Conservation (phyloP, 768 basidiomycete genomes). For the Cyclocybe aegerita region DNA sequence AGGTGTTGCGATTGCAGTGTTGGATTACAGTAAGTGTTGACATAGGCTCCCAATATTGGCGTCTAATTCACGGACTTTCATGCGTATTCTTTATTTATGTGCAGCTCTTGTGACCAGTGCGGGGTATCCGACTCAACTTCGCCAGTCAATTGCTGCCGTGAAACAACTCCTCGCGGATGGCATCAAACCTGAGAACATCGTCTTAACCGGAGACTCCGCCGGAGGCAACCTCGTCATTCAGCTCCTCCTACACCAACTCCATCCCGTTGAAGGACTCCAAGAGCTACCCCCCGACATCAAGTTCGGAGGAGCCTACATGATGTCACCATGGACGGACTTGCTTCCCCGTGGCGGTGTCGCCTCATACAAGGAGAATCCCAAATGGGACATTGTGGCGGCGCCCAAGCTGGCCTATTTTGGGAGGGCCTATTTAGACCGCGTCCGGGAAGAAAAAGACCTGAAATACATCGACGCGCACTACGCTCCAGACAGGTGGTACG, state of each 20-base stretch:
- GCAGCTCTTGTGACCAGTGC: constrained; percentile 24
- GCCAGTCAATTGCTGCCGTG: constrained; percentile 25
- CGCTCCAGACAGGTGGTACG: constrained; percentile 25
- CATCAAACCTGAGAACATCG: constrained; percentile 24
- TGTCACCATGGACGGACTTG: constrained; percentile 29
- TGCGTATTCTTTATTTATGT: neutral
- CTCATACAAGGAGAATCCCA: constrained; percentile 7
- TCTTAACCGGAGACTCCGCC: constrained; percentile 34
- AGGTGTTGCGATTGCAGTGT: constrained; percentile 5
- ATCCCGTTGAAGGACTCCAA: constrained; percentile 20
- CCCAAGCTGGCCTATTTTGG: constrained; percentile 18
- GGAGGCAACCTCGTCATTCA: constrained; percentile 31
- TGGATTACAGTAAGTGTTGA: constrained; percentile 11
- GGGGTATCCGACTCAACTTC: constrained; percentile 29
- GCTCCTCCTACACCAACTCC: constrained; percentile 29
- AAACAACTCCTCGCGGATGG: constrained; percentile 25
- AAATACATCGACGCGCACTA: constrained; percentile 21
- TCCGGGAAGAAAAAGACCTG: constrained; percentile 22
- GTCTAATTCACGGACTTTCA: neutral
- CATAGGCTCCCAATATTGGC: neutral
- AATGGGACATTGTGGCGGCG: constrained; percentile 8
- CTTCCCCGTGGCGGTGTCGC: constrained; percentile 1
- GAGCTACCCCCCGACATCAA: constrained; percentile 15
- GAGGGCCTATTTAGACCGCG: constrained; percentile 18
- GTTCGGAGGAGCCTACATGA: constrained; percentile 26